Evolutionary conservation across 805 yeast species (phyloP).

Genomic region (Saccharomycopsis schoenii): DNA sequence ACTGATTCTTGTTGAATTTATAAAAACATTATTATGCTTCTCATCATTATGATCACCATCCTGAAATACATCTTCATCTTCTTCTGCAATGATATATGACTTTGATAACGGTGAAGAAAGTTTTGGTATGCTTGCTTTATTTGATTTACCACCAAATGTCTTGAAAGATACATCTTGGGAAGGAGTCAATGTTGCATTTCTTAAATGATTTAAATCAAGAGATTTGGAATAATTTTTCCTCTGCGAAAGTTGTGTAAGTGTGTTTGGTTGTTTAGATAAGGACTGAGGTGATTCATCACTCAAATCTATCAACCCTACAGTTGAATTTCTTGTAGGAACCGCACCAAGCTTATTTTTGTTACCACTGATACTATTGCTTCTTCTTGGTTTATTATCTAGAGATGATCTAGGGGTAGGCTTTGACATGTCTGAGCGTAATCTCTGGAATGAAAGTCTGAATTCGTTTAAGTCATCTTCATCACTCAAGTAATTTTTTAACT

Average conservation of each 20-base stretch:
- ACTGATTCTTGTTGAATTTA: neutral
- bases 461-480: constrained; percentile 15
- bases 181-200: neutral
- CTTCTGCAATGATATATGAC: neutral
- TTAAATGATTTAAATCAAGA: neutral
- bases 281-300: neutral
- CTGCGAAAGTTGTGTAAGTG: neutral
- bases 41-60: neutral
- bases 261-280: neutral
- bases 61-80: neutral
- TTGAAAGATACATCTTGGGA: neutral
- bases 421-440: constrained; percentile 16
- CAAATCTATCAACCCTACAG: neutral
- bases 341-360: neutral
- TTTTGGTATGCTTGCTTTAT: neutral
- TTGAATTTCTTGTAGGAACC: neutral
- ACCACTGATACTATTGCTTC: neutral
- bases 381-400: constrained; percentile 8
- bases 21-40: neutral
- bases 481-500: constrained; percentile 12
- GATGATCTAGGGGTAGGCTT: constrained; percentile 18
- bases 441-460: constrained; percentile 17
- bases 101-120: neutral
- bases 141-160: neutral
- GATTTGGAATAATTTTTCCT: neutral